These are phyloP conservation scores for Suillus americanus DNA, from an alignment of 768 basidiomycete species.

Conservation along the genomic window DNA sequence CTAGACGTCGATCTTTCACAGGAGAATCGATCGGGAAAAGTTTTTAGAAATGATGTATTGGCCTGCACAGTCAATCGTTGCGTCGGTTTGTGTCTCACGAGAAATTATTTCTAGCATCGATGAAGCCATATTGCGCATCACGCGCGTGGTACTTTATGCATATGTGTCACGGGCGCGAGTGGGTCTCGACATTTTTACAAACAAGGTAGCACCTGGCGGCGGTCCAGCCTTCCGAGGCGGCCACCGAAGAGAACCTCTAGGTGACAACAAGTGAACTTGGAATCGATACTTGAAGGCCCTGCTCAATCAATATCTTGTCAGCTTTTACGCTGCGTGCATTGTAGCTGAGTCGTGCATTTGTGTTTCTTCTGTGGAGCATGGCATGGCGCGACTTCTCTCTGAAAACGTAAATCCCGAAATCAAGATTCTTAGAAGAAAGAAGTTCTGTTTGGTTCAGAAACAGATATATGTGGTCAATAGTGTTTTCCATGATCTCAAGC, in stretches of 20 bases:
- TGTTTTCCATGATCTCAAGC: not conserved
- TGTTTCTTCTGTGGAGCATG: too few relatives aligned
- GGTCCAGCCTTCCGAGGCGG: constrained; percentile 21
- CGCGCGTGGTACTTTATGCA: constrained; percentile 29
- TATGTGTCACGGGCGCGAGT: constrained; percentile 21
- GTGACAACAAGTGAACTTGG: constrained; percentile 22
- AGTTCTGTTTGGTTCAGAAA: too few relatives aligned
- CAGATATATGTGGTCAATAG: not conserved
- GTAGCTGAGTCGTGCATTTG: too few relatives aligned
- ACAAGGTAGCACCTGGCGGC: constrained; percentile 24
- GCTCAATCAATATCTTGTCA: not conserved
- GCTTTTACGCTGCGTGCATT: constrained; percentile 17
- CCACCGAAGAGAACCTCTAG: constrained; percentile 24
- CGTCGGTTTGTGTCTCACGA: not conserved
- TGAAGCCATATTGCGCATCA: constrained; percentile 30
- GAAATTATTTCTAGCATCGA: not conserved
- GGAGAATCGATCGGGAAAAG: not conserved
- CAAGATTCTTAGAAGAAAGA: not conserved
- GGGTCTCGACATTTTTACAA: constrained; percentile 23
- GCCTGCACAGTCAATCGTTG: not conserved
- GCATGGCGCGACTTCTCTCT: not conserved
- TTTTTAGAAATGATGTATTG: not conserved
- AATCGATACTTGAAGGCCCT: not conserved
- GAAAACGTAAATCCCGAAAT: not conserved
- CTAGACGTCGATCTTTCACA: not conserved